phyloP scores from a whole-genome alignment of 495 filamentous ascomycete genomes.

The Lophiotrema nucula region DNA sequence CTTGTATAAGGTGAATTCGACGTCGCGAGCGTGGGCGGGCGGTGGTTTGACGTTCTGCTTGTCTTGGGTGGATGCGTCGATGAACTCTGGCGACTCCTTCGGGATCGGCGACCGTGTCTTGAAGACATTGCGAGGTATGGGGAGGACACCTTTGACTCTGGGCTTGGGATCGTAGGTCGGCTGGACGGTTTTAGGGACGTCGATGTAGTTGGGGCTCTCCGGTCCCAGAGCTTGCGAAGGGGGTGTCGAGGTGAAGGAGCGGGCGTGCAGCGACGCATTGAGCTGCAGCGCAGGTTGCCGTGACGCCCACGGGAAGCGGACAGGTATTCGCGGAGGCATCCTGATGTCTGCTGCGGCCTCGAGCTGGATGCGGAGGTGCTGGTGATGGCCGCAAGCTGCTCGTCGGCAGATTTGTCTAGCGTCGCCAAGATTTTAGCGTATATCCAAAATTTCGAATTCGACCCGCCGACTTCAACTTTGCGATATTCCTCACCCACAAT shows the following conservation, averaged over 20 bases:
- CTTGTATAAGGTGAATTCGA: constrained; percentile 62
- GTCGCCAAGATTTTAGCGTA: neutral
- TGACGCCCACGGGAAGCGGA: constrained; percentile 16
- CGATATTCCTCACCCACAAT: neutral
- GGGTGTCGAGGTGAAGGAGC: constrained; percentile 48
- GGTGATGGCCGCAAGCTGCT: neutral
- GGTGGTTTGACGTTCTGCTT: constrained; percentile 13
- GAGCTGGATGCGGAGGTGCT: too few species aligned
- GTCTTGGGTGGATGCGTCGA: constrained; percentile 44
- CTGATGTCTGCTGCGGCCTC: constrained; percentile 1
- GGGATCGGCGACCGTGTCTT: constrained; percentile 46
- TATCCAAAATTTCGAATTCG: neutral
- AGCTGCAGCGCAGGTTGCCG: constrained; percentile 24
- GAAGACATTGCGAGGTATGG: constrained; percentile 67
- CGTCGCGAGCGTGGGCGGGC: constrained; percentile 20
- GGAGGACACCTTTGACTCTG: constrained; percentile 68
- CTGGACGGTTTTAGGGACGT: constrained; percentile 62
- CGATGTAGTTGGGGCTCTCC: constrained; percentile 72
- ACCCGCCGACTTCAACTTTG: neutral
- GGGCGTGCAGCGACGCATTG: constrained; percentile 34
- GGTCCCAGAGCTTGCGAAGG: constrained; percentile 48
- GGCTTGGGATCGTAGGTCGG: constrained; percentile 44
- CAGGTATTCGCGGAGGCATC: constrained; percentile 31
- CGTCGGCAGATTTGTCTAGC: too few species aligned
- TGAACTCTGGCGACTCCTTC: constrained; percentile 56